A percentile compares a stretch with the other conserved stretches of the same genome.
Conservation (phyloP, 192 early-diverging fungal genomes). For the Geranomyces michiganensis region DNA sequence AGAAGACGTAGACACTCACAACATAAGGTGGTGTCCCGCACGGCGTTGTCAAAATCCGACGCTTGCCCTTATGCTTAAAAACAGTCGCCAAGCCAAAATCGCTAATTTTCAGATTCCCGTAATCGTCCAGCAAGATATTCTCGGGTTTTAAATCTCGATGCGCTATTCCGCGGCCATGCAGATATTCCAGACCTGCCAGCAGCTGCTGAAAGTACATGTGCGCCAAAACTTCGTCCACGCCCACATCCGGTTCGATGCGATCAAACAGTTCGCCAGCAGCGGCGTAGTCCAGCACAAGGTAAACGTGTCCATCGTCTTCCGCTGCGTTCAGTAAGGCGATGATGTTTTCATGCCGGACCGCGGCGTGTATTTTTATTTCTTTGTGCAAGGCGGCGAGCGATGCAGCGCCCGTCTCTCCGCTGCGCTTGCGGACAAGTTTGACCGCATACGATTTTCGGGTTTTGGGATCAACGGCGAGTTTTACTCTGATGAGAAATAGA, state of each 20-base stretch:
- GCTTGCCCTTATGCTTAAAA: slow-evolving; percentile 55
- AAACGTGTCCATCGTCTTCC: slow-evolving; percentile 58
- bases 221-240: slow-evolving; percentile 70
- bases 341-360: slow-evolving; percentile 62
- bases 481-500: slow-evolving; percentile 48
- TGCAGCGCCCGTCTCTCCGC: slow-evolving; percentile 18
- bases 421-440: slow-evolving; percentile 60
- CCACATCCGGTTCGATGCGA: slow-evolving; percentile 70
- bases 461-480: slow-evolving; percentile 51
- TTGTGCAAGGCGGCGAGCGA: slow-evolving; percentile 47
- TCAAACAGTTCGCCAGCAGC: slow-evolving; percentile 75
- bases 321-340: slow-evolving; percentile 50
- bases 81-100: slow-evolving; percentile 78
- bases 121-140: slow-evolving; percentile 58
- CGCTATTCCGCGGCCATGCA: slow-evolving; percentile 54
- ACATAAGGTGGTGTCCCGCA: slow-evolving; percentile 77
- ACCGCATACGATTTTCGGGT: slow-evolving; percentile 55
- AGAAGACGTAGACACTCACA: slow-evolving; percentile 41
- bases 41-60: slow-evolving; percentile 62
- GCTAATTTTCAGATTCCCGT: slow-evolving; percentile 67
- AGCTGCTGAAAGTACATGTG: slow-evolving; percentile 75
- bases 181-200: slow-evolving; percentile 62
- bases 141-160: slow-evolving; percentile 85
- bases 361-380: slow-evolving; percentile 57
- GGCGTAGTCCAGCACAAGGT: slow-evolving; percentile 69